A percentile compares a stretch with the other conserved stretches of the same genome.
Conservation (phyloP, 1,139 yeast genomes). For the Geotrichum macrosporum region DNA sequence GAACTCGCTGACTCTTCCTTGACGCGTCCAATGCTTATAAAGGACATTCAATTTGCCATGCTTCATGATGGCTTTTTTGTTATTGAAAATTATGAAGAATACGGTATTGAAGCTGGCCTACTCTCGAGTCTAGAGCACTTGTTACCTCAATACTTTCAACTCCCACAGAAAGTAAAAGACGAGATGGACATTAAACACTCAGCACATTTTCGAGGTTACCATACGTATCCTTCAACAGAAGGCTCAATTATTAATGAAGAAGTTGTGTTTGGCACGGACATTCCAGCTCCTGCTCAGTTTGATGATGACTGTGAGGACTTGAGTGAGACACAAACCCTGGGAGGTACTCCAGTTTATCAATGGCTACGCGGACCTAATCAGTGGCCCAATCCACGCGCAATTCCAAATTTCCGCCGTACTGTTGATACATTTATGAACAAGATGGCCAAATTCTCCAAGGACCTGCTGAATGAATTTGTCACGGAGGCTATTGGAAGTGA, state of each 20-base stretch:
- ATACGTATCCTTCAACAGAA: background rate
- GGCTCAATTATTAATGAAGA: slow-evolving; percentile 7
- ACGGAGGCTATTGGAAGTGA: slow-evolving; percentile 14
- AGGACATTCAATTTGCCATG: slow-evolving; percentile 15
- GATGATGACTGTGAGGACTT: slow-evolving; percentile 6
- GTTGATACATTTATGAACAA: slow-evolving; percentile 1
- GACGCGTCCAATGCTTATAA: slow-evolving; percentile 11
- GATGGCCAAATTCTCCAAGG: slow-evolving; percentile 8
- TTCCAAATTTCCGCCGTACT: slow-evolving; percentile 12
- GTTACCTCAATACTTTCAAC: slow-evolving; percentile 3
- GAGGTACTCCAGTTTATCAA: slow-evolving; percentile 13
- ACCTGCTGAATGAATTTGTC: slow-evolving; percentile 5
- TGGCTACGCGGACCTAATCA: slow-evolving; percentile 19
- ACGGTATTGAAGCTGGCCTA: background rate
- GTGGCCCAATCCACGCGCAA: slow-evolving; percentile 7
- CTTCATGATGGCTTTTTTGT: slow-evolving; percentile 19
- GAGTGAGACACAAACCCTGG: slow-evolving; percentile 8
- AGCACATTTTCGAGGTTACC: slow-evolving; percentile 15
- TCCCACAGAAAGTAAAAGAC: slow-evolving; percentile 3
- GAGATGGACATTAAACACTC: slow-evolving; percentile 12
- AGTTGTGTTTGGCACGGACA: slow-evolving; percentile 11
- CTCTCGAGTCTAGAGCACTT: background rate
- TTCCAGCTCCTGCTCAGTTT: slow-evolving; percentile 7
- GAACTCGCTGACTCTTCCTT: slow-evolving; percentile 16
- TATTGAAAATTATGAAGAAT: slow-evolving; percentile 10